Base-by-base conservation (phyloP, 1,284 basidiomycete species). In the Polyporus tsugae region DNA sequence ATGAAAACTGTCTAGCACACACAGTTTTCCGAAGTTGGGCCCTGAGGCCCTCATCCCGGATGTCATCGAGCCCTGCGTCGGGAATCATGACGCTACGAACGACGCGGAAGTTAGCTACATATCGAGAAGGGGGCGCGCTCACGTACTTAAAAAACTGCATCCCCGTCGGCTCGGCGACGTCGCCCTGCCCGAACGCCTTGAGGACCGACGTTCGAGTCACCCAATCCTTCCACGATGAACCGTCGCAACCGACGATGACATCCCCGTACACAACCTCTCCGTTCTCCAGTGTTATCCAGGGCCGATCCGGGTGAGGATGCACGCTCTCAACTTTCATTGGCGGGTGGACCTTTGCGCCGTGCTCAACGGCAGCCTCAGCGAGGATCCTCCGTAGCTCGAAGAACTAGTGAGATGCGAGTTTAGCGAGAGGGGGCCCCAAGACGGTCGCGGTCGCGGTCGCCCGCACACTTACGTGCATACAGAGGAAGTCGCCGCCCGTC, bases 211-310 rank as follows among this genome's bases (percentile, higher is more conserved):
- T 61, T 52, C 79, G 74, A 25, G 72, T 67, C 25, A 76, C 42
- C 41, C 74, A 64, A 73, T 25, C 61, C 60, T 46, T 46, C 44
- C n/a, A 46, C 9, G 22, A 22, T 39, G 63, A 53, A 5, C 80
- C 79, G 70, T 80, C 80, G 35, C 78, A 78, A 33, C 78, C 79
- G 36, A 80, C 57, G 44, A 81, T 62, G 10, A 80, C 75, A 64
- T 80, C 78, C 13, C 71, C 77, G 9, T 67, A 38, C 61, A 81
- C 39, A 17, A 71, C 70, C 66, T 79, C 76, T 17, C 79, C 78
- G 3, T 70, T 65, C 35, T 64, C 63, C 41, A 80, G 75, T 22
- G 69, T 76, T 9, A 79, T 74, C n/a, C 67, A 73, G 10, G 77
- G 77, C 60, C 67, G 41, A 6, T 70, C 62, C 2, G n/a, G 59